phyloP scores from a whole-genome alignment of 139 green algal genomes.

The Tetraselmis chui region DNA sequence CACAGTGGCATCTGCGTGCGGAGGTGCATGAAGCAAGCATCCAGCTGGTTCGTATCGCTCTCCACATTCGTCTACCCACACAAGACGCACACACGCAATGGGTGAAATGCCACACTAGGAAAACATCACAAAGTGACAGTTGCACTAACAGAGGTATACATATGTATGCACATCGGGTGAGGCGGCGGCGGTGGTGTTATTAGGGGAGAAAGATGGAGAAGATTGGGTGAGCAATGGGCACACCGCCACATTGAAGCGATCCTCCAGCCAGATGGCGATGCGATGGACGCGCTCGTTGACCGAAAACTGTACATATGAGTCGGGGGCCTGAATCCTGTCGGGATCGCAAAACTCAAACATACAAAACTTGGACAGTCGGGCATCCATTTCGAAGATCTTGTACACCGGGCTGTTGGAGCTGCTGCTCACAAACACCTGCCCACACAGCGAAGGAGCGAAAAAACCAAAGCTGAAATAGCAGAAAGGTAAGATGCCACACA shows the following conservation, averaged over 20 bases:
- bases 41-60: background rate
- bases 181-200: too few relatives aligned
- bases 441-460: too few relatives aligned
- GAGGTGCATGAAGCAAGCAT: background rate
- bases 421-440: conserved; percentile 39
- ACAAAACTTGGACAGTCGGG: conserved; percentile 62
- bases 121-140: too few relatives aligned
- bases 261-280: conserved; percentile 46
- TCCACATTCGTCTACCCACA: background rate
- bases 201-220: conserved; percentile 8
- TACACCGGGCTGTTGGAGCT: conserved; percentile 25
- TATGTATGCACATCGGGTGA: too few relatives aligned
- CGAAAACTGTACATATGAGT: conserved; percentile 34
- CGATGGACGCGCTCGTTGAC: conserved; percentile 37
- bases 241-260: conserved; percentile 22
- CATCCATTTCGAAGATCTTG: conserved; percentile 66
- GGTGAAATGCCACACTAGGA: too few relatives aligned
- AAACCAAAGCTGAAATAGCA: too few relatives aligned
- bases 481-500: too few relatives aligned
- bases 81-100: too few relatives aligned
- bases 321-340: conserved; percentile 13
- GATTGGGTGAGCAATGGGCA: background rate
- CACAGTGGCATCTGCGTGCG: background rate
- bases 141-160: too few relatives aligned
- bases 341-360: conserved; percentile 51